Percentiles rank a stretch among this genome's conserved stretches.
Conservation (phyloP, 257 asterid species). For the Solanum lycopersicoides region DNA sequence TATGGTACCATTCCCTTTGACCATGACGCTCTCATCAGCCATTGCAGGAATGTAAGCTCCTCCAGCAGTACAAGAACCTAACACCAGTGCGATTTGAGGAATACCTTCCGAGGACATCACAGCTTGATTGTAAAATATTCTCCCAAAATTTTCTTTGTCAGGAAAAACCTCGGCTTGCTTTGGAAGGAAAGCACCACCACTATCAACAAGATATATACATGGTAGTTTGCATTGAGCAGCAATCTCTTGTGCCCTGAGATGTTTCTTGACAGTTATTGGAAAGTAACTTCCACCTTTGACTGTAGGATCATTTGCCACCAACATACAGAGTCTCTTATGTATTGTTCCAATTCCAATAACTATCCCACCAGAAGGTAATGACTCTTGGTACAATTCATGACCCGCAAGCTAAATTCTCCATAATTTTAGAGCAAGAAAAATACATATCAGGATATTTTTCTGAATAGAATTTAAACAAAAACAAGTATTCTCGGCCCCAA, state of each 20-base stretch:
- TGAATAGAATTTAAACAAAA: neutral
- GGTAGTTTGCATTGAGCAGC: slow-evolving; percentile 84
- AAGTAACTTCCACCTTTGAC: slow-evolving; percentile 96
- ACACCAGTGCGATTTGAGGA: slow-evolving; percentile 89
- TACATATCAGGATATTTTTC: neutral
- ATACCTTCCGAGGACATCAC: slow-evolving; percentile 90
- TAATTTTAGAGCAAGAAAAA: slow-evolving; percentile 8
- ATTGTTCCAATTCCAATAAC: slow-evolving; percentile 90
- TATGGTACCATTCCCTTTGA: slow-evolving; percentile 93
- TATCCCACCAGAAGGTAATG: slow-evolving; percentile 94
- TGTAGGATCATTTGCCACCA: slow-evolving; percentile 96
- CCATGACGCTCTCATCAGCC: slow-evolving; percentile 99
- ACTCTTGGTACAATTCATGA: slow-evolving; percentile 69
- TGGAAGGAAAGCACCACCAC: slow-evolving; percentile 99
- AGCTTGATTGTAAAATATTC: slow-evolving; percentile 91
- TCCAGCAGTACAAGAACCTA: slow-evolving; percentile 98
- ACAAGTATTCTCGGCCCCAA: neutral
- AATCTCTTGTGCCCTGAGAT: slow-evolving; percentile 96
- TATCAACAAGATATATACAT: slow-evolving; percentile 92
- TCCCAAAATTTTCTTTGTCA: slow-evolving; percentile 90
- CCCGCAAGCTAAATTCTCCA: slow-evolving; percentile 71
- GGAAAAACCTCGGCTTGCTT: slow-evolving; percentile 98
- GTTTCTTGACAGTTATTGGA: slow-evolving; percentile 94
- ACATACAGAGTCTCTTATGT: slow-evolving; percentile 85
- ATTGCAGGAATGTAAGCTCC: slow-evolving; percentile 99